Percentiles rank a stretch among this genome's conserved stretches.
phyloP scores from a whole-genome alignment of 805 yeast genomes.

The Torulaspora gathmanii region DNA sequence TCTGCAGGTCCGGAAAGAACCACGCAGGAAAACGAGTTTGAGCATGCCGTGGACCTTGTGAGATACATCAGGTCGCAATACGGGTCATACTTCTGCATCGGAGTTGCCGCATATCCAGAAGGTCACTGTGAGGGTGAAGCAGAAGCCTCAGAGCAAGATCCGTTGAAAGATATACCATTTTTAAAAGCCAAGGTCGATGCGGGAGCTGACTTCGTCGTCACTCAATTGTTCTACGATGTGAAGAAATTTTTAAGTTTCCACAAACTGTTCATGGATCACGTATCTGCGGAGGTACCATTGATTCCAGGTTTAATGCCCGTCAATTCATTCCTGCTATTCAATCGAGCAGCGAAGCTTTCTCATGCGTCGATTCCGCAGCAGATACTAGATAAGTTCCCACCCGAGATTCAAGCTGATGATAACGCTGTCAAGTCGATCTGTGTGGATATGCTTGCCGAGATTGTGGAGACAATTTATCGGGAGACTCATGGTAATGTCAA shows the following conservation, averaged over 20 bases:
- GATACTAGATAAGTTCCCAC: conserved; percentile 52
- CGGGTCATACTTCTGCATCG: conserved; percentile 83
- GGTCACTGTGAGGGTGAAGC: conserved; percentile 87
- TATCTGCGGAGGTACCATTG: conserved; percentile 47
- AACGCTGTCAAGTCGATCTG: conserved; percentile 78
- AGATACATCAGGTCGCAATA: conserved; percentile 64
- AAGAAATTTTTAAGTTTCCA: conserved; percentile 69
- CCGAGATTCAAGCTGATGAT: conserved; percentile 59
- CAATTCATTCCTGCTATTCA: conserved; percentile 74
- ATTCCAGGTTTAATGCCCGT: conserved; percentile 92
- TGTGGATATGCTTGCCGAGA: conserved; percentile 62
- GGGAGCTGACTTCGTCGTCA: conserved; percentile 90
- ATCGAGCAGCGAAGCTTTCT: conserved; percentile 82
- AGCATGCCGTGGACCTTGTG: conserved; percentile 81
- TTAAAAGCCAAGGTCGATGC: conserved; percentile 82
- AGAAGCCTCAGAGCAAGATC: conserved; percentile 59
- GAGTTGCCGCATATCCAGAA: conserved; percentile 98
- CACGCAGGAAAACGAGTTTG: conserved; percentile 50
- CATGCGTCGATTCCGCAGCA: conserved; percentile 74
- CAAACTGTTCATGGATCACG: conserved; percentile 40
- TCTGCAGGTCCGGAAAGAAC: conserved; percentile 28
- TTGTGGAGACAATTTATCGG: conserved; percentile 52
- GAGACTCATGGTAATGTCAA: conserved; percentile 55
- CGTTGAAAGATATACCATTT: conserved; percentile 66
- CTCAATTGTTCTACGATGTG: conserved; percentile 89